These are phyloP conservation scores for Alliaria petiolata DNA, from an alignment of 345 rosid genomes.

Conservation along the genomic window DNA sequence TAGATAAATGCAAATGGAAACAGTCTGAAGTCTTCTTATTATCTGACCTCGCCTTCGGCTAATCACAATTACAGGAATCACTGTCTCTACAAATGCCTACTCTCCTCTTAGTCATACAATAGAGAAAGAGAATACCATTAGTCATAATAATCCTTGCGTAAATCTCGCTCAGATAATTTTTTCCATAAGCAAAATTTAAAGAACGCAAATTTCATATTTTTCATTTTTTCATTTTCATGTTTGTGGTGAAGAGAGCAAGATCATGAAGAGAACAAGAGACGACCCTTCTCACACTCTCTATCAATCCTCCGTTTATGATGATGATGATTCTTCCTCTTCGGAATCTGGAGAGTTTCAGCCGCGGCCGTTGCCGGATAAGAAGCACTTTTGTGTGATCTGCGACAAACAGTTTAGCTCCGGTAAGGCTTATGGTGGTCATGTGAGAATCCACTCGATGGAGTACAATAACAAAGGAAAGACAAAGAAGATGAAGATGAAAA, in stretches of 20 bases:
- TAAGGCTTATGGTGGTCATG: constrained; percentile 43
- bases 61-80: constrained; percentile 9
- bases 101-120: constrained; percentile 23
- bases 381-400: constrained; percentile 35
- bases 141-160: constrained; percentile 17
- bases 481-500: constrained; percentile 17
- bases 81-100: constrained; percentile 29
- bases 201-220: not conserved
- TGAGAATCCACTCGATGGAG: constrained; percentile 37
- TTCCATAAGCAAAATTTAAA: constrained; percentile 8
- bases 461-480: constrained; percentile 20
- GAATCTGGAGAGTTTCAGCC: constrained; percentile 18
- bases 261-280: constrained; percentile 20
- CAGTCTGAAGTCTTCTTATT: not conserved
- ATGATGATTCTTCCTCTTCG: not conserved
- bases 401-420: constrained; percentile 36
- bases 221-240: not conserved
- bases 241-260: not conserved
- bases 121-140: constrained; percentile 32
- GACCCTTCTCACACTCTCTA: not conserved
- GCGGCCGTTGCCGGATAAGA: not conserved
- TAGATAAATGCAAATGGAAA: constrained; percentile 15
- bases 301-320: not conserved
- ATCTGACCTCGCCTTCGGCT: not conserved
- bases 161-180: constrained; percentile 24